Percentiles rank a stretch among this genome's conserved stretches.
These are phyloP conservation scores for Phytophthora idaei DNA, from an alignment of 352 stramenopile species.

Conservation along the genomic window DNA sequence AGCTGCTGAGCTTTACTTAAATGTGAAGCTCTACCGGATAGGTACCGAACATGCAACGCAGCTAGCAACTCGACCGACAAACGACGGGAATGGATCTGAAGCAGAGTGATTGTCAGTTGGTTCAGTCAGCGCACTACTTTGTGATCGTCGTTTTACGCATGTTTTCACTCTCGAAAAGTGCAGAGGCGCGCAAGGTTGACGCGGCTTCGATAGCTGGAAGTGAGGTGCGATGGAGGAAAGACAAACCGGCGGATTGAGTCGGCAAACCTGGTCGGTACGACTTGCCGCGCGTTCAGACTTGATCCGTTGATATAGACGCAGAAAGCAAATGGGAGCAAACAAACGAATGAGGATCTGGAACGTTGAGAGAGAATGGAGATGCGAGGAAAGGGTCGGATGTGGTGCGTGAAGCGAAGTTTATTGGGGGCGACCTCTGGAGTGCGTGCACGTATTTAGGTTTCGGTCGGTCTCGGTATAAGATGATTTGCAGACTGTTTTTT, in stretches of 20 bases:
- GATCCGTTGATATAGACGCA: constrained; percentile 30
- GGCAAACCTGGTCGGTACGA: constrained; percentile 14
- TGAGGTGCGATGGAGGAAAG: constrained; percentile 6
- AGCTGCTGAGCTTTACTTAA: constrained; percentile 87
- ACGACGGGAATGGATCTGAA: background rate
- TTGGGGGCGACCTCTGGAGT: constrained; percentile 20
- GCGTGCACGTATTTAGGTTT: constrained; percentile 24
- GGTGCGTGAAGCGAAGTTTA: constrained; percentile 28
- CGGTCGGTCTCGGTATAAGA: constrained; percentile 31
- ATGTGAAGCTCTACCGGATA: constrained; percentile 7
- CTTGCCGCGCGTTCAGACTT: constrained; percentile 7
- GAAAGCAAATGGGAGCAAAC: constrained; percentile 9
- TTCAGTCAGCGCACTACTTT: constrained; percentile 5
- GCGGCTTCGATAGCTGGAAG: constrained; percentile 3
- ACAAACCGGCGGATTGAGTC: constrained; percentile 4
- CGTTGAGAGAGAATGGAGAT: constrained; percentile 20
- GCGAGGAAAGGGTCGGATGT: constrained; percentile 11
- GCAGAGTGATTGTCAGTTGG: background rate
- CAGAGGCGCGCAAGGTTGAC: background rate
- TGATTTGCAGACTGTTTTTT: constrained; percentile 37
- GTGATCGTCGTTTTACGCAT: constrained; percentile 4
- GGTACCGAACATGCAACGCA: constrained; percentile 19
- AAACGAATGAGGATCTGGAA: constrained; percentile 15
- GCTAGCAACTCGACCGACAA: constrained; percentile 13
- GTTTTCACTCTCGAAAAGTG: background rate